Conservation (phyloP, 176 grass and related monocot genomes). For the Elymus sibiricus region DNA sequence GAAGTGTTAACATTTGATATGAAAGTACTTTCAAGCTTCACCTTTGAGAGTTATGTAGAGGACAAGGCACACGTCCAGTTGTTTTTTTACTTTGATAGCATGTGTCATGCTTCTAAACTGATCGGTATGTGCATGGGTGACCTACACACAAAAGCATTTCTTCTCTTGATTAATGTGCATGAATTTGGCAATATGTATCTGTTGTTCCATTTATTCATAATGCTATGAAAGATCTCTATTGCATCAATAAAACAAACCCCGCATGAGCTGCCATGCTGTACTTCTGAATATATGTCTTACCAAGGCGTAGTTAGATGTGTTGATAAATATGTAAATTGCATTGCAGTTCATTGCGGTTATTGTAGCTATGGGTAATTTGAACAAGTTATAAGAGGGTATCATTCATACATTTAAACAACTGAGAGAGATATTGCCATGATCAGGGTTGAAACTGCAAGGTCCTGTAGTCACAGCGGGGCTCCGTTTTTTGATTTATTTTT, state of each 20-base stretch:
- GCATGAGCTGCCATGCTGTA: background rate
- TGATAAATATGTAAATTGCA: background rate
- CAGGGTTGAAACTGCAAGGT: conserved; percentile 15
- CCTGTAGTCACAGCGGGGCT: background rate
- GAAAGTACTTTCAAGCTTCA: conserved; percentile 24
- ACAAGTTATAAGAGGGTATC: background rate
- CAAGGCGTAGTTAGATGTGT: background rate
- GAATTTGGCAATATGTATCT: background rate
- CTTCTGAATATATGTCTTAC: background rate
- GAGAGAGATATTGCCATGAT: conserved; percentile 14
- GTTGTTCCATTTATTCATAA: conserved; percentile 7
- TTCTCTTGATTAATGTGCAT: background rate
- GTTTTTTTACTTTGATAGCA: background rate
- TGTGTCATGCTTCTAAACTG: background rate
- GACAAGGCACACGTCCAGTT: background rate
- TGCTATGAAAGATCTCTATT: too few species aligned
- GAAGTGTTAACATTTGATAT: background rate
- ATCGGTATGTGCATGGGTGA: background rate
- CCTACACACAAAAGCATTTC: background rate
- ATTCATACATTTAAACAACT: conserved; percentile 8
- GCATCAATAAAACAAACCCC: too few species aligned
- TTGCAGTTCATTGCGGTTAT: background rate
- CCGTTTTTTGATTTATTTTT: background rate
- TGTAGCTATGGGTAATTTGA: conserved; percentile 10
- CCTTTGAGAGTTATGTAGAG: background rate